Evolutionary conservation across 164 flowering plant genomes (phyloP), one percentile per base, ranked within the genome.

Genomic region (Aristolochia contorta): DNA sequence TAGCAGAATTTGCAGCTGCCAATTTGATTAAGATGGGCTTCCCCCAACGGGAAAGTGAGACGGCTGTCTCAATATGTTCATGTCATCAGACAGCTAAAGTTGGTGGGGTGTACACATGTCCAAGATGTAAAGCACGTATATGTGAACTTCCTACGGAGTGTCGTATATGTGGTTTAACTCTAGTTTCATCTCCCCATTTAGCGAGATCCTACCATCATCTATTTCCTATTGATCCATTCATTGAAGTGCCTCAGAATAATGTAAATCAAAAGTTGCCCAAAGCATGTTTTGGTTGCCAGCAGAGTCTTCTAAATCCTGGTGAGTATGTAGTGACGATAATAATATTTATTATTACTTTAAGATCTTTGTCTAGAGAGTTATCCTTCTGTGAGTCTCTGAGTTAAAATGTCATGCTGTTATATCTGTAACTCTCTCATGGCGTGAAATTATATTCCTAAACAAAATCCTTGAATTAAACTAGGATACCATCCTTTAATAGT

Each of bases 141-240:
- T 93, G 97, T 69, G 96, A 93, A 55, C 77, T 93, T 32, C 98
- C 98, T 50, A 79, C 96, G 8, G 96, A 90, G 57, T 93, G 98
- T 63, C 77, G 72, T 19, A 81, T 86, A 45, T 93, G 98, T 79
- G 97, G 96, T 18, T 73, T 93, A 69, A 86, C 96, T n/a, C 97
- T 93, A 30, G 91, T 93, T 67, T 93, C 97, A 66, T 93, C 97
- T 18, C 97, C 98, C 9, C 98, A 90, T 81, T 73, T 93, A 75
- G 98, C 98, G 49, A 83, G 98, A 65, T 93, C 98, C 24, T 93
- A 90, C 68, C 98, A 93, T 74, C 98, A 93, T 82, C 82, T 90
- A 19, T 93, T 90, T 63, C 97, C 96, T 4, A 82, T 87, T 65
- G 68, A 89, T 18, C 85, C 87, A 6, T 92, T 89, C 71, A 79